Conservation (phyloP, 192 early-diverging fungal species). For the Chytriomyces hyalinus region DNA sequence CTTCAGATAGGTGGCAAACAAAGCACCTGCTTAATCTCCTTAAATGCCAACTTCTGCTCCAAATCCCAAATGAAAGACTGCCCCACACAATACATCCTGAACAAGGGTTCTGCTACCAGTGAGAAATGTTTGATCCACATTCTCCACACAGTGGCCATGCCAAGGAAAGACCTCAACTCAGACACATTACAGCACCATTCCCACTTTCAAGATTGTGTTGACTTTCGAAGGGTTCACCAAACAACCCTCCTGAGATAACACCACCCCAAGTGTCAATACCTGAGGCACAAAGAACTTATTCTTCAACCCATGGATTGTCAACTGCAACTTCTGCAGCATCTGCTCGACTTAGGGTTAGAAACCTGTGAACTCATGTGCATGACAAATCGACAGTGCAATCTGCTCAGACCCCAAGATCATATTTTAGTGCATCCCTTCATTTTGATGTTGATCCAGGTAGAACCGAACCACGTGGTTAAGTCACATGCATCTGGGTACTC, state of each 20-base stretch:
- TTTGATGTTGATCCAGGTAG: too few relatives aligned
- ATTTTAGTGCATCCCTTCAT: too few relatives aligned
- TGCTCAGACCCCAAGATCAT: too few relatives aligned
- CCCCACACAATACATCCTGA: not conserved
- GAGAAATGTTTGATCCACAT: not conserved
- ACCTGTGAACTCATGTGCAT: too few relatives aligned
- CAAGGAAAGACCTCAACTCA: not conserved
- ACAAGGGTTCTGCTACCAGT: not conserved
- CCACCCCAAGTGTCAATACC: not conserved
- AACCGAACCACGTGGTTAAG: too few relatives aligned
- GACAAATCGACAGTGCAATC: too few relatives aligned
- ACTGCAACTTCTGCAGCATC: not conserved
- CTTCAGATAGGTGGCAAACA: not conserved
- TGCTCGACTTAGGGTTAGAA: too few relatives aligned
- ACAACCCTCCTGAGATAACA: not conserved
- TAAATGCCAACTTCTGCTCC: not conserved
- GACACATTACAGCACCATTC: not conserved
- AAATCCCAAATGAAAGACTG: not conserved
- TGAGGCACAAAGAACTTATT: not conserved
- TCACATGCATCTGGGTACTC: too few relatives aligned
- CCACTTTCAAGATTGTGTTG: not conserved
- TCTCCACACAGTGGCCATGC: not conserved
- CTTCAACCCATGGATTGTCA: not conserved
- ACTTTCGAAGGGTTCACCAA: not conserved
- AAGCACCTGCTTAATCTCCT: not conserved